Conservation (phyloP, 192 early-diverging fungal genomes). For the Podila clonocystis region DNA sequence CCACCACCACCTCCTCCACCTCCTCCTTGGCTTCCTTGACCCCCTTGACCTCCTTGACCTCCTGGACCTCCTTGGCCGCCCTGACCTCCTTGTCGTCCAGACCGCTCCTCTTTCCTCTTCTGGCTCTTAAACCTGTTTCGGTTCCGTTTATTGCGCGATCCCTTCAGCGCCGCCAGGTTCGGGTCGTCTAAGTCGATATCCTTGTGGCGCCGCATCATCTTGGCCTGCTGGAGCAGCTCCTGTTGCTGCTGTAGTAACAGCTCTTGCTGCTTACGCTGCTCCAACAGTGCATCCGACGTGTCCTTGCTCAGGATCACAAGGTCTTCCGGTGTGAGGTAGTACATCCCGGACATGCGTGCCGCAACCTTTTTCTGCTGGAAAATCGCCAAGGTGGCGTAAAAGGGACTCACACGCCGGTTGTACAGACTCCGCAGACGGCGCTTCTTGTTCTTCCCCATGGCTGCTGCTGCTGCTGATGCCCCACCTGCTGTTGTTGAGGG, state of each 20-base stretch:
- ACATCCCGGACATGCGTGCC: constrained; percentile 21
- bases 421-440: constrained; percentile 28
- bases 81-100: too few species aligned
- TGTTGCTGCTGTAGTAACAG: neutral
- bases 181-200: neutral
- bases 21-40: too few species aligned
- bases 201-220: neutral
- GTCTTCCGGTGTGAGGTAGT: constrained; percentile 17
- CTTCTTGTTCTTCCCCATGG: constrained; percentile 13
- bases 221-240: neutral
- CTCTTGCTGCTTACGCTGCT: neutral
- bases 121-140: neutral
- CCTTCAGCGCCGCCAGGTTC: neutral
- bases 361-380: constrained; percentile 23
- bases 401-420: constrained; percentile 46
- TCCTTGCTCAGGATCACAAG: neutral
- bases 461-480: neutral
- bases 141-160: neutral
- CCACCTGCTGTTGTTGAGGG: neutral
- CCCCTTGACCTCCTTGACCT: too few species aligned
- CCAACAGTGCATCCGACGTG: neutral
- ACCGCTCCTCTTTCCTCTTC: neutral
- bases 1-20: too few species aligned
- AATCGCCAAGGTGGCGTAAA: constrained; percentile 35
- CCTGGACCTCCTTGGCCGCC: too few species aligned